phyloP scores from a whole-genome alignment of 2,329 filamentous ascomycete species.

The Neofusicoccum sp. region DNA sequence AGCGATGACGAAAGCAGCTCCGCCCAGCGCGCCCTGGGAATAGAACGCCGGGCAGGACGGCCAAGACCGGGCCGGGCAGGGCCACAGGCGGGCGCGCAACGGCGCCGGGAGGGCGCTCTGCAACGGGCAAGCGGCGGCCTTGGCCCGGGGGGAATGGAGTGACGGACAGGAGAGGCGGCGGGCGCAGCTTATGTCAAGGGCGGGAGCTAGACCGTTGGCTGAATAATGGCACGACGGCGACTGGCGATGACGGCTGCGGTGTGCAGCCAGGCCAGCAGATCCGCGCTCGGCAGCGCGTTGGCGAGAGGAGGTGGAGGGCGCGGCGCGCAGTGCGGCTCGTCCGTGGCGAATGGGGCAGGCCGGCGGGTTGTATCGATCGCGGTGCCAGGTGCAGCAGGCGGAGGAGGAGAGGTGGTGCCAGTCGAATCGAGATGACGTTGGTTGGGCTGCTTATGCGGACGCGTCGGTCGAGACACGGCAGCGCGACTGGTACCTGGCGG shows the following conservation, averaged over 20 bases:
- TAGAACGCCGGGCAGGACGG: neutral
- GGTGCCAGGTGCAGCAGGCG: neutral
- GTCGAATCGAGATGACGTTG: constrained; percentile 11
- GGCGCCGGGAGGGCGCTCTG: neutral
- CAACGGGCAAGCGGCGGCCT: constrained; percentile 4
- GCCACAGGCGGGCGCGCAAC: neutral
- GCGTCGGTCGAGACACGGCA: neutral
- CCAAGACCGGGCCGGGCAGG: constrained; percentile 3
- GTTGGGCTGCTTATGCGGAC: constrained; percentile 7
- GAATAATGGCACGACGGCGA: neutral
- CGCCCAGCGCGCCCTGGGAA: neutral
- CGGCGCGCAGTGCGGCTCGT: constrained; percentile 10
- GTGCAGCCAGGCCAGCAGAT: neutral
- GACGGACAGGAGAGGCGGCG: constrained; percentile 15
- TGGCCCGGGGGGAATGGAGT: constrained; percentile 17
- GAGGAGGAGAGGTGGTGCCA: neutral
- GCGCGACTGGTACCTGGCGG: neutral
- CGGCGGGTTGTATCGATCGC: constrained; percentile 6
- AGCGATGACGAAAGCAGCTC: constrained; percentile 2
- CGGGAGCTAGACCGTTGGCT: constrained; percentile 9
- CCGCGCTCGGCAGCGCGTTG: neutral
- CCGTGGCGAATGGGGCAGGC: neutral
- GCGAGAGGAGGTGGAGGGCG: neutral
- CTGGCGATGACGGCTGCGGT: constrained; percentile 3
- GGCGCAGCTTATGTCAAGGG: constrained; percentile 11